Conservation (phyloP, 108 stramenopile genomes). For the Poteriospumella lacustris region DNA sequence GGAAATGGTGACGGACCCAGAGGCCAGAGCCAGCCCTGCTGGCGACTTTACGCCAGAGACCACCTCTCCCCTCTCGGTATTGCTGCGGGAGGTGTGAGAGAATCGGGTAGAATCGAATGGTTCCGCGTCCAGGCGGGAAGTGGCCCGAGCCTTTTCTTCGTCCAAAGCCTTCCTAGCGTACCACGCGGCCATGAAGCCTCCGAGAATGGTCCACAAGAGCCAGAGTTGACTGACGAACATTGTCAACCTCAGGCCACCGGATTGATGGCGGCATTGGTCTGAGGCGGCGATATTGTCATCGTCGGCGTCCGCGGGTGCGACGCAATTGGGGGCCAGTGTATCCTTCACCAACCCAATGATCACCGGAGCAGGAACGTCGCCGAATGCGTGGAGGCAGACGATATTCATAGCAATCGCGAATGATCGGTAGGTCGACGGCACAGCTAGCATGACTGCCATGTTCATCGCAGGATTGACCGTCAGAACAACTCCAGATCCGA, state of each 20-base stretch:
- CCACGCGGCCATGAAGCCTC: neutral
- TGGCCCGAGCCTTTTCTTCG: too few species aligned
- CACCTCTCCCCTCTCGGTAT: too few species aligned
- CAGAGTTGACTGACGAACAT: conserved; percentile 5
- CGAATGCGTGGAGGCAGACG: conserved; percentile 45
- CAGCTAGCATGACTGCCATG: conserved; percentile 51
- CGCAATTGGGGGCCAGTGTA: conserved; percentile 30
- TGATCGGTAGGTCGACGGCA: conserved; percentile 40
- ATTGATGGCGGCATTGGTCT: neutral
- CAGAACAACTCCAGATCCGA: too few species aligned
- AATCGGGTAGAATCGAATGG: too few species aligned
- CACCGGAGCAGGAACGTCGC: conserved; percentile 52
- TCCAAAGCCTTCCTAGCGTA: too few species aligned
- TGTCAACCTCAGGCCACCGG: conserved; percentile 2
- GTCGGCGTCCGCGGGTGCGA: neutral
- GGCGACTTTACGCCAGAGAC: too few species aligned
- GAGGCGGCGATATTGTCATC: neutral
- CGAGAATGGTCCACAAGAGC: conserved; percentile 19
- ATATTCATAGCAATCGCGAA: conserved; percentile 46
- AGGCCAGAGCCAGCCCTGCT: too few species aligned
- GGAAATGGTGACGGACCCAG: too few species aligned
- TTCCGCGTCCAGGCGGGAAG: too few species aligned
- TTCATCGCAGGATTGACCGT: too few species aligned
- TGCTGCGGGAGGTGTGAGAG: too few species aligned
- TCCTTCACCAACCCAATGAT: conserved; percentile 37